Evolutionary conservation across 768 basidiomycete species (phyloP).

Genomic region (Grammothele lineata): DNA sequence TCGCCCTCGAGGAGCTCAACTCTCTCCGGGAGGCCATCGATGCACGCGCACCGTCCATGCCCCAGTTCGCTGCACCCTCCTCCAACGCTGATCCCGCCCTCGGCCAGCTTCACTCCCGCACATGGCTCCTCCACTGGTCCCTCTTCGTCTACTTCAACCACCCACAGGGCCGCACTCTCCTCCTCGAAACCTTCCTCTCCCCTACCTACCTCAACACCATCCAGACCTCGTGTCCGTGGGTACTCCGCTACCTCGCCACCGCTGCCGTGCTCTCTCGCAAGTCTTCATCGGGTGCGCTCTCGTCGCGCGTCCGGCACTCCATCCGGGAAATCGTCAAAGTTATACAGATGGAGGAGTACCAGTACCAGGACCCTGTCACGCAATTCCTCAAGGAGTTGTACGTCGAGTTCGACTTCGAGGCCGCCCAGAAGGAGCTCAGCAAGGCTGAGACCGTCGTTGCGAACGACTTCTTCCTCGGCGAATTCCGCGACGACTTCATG

Average conservation of each 20-base stretch:
- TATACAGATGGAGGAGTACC: constrained; percentile 93
- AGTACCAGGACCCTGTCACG: constrained; percentile 92
- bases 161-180: constrained; percentile 81
- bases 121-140: constrained; percentile 97
- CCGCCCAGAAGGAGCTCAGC: constrained; percentile 78
- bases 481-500: constrained; percentile 90
- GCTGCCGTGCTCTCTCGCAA: constrained; percentile 92
- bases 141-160: constrained; percentile 99
- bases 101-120: constrained; percentile 86
- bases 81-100: constrained; percentile 57
- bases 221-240: constrained; percentile 92
- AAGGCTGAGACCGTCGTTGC: constrained; percentile 78
- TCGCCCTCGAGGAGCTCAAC: constrained; percentile 93
- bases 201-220: constrained; percentile 98
- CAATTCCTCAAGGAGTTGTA: constrained; percentile 92
- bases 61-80: constrained; percentile 28
- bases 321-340: constrained; percentile 91
- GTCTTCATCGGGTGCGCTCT: constrained; percentile 51
- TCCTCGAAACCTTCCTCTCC: constrained; percentile 94
- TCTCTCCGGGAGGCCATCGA: constrained; percentile 92
- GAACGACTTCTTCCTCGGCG: constrained; percentile 92
- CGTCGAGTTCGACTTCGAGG: constrained; percentile 94
- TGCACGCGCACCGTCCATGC: constrained; percentile 55
- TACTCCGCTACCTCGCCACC: constrained; percentile 89
- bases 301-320: constrained; percentile 79